Percentiles rank a stretch among this genome's conserved stretches.
Conservation (phyloP, 257 asterid genomes). For the Osmanthus fragrans region DNA sequence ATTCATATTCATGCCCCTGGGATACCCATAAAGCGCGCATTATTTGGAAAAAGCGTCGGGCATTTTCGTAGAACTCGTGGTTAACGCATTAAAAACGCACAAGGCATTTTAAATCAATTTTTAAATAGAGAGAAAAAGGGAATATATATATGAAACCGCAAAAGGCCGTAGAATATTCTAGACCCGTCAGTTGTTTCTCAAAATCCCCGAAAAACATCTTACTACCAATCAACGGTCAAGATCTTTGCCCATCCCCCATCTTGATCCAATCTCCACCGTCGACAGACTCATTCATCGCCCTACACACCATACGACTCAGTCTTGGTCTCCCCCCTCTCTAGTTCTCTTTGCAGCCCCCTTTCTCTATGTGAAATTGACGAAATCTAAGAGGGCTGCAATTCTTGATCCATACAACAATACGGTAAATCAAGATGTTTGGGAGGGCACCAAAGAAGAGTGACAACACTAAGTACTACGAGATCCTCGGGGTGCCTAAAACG, state of each 20-base stretch:
- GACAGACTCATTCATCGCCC: background rate
- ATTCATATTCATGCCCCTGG: no score
- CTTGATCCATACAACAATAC: background rate
- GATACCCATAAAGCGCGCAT: no score
- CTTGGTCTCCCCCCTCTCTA: background rate
- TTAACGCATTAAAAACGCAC: no score
- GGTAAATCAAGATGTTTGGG: slow-evolving; percentile 45
- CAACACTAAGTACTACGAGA: slow-evolving; percentile 44
- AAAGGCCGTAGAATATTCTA: background rate
- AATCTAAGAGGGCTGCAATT: background rate
- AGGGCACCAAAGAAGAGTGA: slow-evolving; percentile 56
- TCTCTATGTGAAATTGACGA: background rate
- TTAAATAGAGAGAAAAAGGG: no score
- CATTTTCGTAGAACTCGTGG: no score
- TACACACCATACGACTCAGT: background rate
- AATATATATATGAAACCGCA: background rate
- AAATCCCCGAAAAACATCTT: background rate
- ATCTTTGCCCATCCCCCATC: background rate
- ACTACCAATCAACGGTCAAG: slow-evolving; percentile 7
- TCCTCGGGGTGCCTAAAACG: slow-evolving; percentile 47
- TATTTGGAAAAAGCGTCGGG: no score
- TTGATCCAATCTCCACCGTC: slow-evolving; percentile 12
- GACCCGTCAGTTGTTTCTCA: background rate
- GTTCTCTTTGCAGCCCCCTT: background rate
- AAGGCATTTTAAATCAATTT: no score